A percentile compares a stretch with the other conserved stretches of the same genome.
Conservation (phyloP, 352 stramenopile species). For the Globisporangium nagaii region DNA sequence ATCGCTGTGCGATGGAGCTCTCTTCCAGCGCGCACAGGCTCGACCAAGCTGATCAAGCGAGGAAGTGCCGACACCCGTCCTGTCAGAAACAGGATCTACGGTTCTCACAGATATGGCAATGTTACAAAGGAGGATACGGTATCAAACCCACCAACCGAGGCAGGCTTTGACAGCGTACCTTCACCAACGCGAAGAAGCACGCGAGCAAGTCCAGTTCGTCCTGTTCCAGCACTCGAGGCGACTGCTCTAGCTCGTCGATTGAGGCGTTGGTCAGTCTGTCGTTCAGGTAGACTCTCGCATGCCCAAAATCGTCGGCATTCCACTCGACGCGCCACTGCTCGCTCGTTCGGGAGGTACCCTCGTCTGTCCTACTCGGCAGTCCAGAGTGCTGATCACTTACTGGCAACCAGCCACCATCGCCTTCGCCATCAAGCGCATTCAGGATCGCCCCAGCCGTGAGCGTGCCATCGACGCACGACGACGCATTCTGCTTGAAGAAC, state of each 20-base stretch:
- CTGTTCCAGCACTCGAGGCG: conserved; percentile 14
- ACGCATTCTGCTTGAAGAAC: conserved; percentile 38
- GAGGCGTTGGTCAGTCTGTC: neutral
- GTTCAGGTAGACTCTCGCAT: conserved; percentile 20
- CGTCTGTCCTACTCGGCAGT: too few relatives aligned
- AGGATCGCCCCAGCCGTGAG: conserved; percentile 27
- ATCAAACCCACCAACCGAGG: too few relatives aligned
- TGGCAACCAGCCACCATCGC: conserved; percentile 14
- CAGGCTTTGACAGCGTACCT: conserved; percentile 28
- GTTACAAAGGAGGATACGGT: too few relatives aligned
- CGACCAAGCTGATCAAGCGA: conserved; percentile 48
- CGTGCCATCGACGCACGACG: conserved; percentile 20
- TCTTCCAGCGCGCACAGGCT: conserved; percentile 50
- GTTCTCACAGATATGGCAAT: too few relatives aligned
- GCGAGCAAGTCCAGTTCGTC: conserved; percentile 75
- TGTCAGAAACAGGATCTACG: conserved; percentile 69
- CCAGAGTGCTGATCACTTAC: neutral
- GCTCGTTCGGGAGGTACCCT: neutral
- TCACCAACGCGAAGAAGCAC: conserved; percentile 77
- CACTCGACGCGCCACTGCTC: conserved; percentile 24
- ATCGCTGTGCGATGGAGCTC: conserved; percentile 79
- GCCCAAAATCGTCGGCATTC: conserved; percentile 8
- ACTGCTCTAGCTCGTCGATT: neutral
- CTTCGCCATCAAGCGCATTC: conserved; percentile 25
- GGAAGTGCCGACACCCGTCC: conserved; percentile 44